Evolutionary conservation across 306 rosid species (phyloP), one percentile per base, ranked within the genome.

Genomic region (Vigna unguiculata): DNA sequence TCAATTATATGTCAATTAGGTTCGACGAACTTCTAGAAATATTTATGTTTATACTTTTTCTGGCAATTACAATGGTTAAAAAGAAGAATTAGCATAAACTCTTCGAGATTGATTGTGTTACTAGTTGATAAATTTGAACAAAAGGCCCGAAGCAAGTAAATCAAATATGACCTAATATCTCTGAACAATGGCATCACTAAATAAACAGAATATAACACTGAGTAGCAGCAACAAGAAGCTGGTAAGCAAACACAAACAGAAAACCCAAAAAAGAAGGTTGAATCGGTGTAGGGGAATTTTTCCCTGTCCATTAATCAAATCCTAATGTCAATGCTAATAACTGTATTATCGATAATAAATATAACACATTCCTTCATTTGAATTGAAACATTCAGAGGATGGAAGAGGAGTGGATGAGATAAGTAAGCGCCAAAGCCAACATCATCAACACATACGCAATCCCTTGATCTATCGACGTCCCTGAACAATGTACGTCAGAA

Each of bases 391-490:
- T 55, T 62, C 55, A 82, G 70, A 80, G 54, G 83, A 58, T 51
- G 72, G 24, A 19, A 24, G 80, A 38, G 80, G 77, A 72, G 52
- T 86, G 91, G 80, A 89, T 86, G 75, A 87, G 72, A 78, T 86
- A 91, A 0, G 89, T 91, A 72, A 83, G 82, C 52, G 58, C 80
- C 67, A 85, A 71, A 10, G 90, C 91, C 80, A 88, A 59, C 74
- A 83, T 9, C 92, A 90, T 88, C 30, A 90, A 78, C 81, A 78
- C 74, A 58, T 55, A 90, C 1, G 96, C 96, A 69, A 90, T 69
- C 49, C 92, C 92, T 78, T 88, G 96, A 78, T 88, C 96, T 54
- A 90, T 81, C n/a, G 88, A 72, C 2, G 81, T 80, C 40, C 92
- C 92, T 88, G 87, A 38, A 38, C 5, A 10, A 70, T 47, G 52